phyloP scores from a whole-genome alignment of 768 basidiomycete species.

The Cystofilobasidium macerans region DNA sequence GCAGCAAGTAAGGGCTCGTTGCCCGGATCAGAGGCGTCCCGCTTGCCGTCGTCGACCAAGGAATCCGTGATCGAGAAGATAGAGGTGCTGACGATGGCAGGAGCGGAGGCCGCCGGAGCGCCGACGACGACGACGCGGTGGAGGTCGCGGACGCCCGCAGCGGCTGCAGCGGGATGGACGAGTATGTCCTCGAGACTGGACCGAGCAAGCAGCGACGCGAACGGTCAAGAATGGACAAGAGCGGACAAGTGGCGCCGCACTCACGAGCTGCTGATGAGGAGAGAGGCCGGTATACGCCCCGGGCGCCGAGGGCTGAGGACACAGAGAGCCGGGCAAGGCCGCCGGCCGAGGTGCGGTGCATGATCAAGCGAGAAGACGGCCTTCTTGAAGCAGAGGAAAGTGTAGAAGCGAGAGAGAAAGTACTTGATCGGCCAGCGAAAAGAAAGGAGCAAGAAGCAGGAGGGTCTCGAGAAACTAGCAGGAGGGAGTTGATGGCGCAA shows the following conservation, averaged over 20 bases:
- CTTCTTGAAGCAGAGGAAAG: neutral
- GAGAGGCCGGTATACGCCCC: neutral
- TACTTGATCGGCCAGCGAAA: neutral
- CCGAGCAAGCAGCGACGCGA: neutral
- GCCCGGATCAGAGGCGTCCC: neutral
- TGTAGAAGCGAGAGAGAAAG: neutral
- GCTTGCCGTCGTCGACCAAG: neutral
- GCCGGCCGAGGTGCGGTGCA: slow-evolving; percentile 3
- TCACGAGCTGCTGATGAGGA: neutral
- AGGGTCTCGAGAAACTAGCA: no score
- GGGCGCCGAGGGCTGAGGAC: slow-evolving; percentile 8
- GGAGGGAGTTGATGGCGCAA: neutral
- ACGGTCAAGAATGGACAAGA: neutral
- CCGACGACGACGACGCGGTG: neutral
- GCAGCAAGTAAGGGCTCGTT: neutral
- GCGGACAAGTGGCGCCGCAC: neutral
- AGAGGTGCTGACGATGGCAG: neutral
- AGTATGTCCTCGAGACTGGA: neutral
- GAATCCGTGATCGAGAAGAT: neutral
- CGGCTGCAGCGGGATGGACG: neutral
- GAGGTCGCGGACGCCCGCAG: neutral
- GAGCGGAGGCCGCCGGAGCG: neutral
- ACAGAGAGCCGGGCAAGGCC: neutral
- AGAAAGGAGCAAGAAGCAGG: no score
- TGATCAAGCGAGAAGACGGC: no score